Base-by-base conservation (phyloP, 2,329 filamentous ascomycete species). In the Magnaporthiopsis rhizophila region DNA sequence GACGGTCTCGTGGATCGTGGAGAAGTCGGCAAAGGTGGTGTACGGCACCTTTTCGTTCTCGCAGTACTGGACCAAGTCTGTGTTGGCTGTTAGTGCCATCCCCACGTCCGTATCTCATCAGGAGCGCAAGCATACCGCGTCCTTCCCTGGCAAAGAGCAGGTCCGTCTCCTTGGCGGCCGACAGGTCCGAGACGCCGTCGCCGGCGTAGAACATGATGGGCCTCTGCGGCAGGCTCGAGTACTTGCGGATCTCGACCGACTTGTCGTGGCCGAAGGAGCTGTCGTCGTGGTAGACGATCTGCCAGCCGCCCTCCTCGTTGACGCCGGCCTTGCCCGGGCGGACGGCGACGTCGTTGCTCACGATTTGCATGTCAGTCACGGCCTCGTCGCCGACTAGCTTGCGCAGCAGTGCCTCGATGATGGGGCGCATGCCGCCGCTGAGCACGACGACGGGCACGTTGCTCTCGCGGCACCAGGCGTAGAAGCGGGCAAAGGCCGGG, bases 231-330 rank as follows among this genome's bases (percentile, higher is more conserved):
- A 96, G 81, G 32, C 86, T 81, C 2, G 89, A 88, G 77, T 98
- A 98, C 62, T 92, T 92, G 68, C 91, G 87, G 71, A 99, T 92
- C 74, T 95, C 91, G 64, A 94, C 81, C 32, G 89, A 93, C 85
- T 99, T 99, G 82, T 99, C 94, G 74, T 99, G 95, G n/a, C 95
- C 95, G 71, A 96, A 96, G 65, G 88, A 83, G 73, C 89, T 91
- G 66, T 94, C 91, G 74, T 99, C 93, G 72, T 92, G 92, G 78
- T 89, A 99, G 65, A 86, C 81, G 70, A 99, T 94, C 72, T 89
- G 81, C 95, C 95, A 99, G 36, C 92, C 94, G 24, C 86, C 65
- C 2, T 64, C 86, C 73, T 90, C 86, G 62, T 92, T 86, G 70
- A 95, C 89, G 73, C 96, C 89, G 70, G 78, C 82, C 83, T 91